A percentile compares a stretch with the other conserved stretches of the same genome.
Conservation (phyloP, 2,329 filamentous ascomycete genomes). For the Fusarium tanahbumbuense region DNA sequence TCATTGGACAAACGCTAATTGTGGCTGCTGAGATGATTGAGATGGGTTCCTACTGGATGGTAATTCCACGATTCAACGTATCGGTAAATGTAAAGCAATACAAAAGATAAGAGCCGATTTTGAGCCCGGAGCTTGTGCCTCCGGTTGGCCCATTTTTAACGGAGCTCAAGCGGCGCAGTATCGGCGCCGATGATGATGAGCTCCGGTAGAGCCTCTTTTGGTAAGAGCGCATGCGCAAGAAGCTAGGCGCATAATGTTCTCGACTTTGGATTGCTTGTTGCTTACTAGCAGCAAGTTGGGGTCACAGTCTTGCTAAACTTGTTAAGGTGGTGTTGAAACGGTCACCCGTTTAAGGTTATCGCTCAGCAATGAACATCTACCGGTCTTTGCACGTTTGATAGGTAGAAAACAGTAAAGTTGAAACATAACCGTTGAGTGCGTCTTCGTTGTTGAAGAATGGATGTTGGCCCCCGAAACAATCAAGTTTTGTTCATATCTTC, state of each 20-base stretch:
- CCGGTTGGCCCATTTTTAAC: conserved; percentile 5
- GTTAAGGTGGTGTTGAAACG: background rate
- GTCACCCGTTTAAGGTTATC: background rate
- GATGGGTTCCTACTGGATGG: background rate
- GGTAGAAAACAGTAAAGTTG: background rate
- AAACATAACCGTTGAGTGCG: background rate
- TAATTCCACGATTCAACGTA: background rate
- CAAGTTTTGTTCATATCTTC: background rate
- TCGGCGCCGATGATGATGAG: background rate
- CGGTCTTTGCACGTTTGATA: background rate
- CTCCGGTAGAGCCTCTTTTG: background rate
- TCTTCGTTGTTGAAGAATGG: background rate
- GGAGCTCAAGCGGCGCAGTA: conserved; percentile 6
- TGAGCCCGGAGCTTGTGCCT: conserved; percentile 15
- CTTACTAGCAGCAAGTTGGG: no score
- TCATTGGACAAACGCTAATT: background rate
- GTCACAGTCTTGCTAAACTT: background rate
- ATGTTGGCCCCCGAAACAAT: background rate
- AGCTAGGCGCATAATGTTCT: background rate
- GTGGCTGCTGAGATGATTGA: background rate
- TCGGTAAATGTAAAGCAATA: background rate
- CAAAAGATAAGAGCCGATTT: background rate
- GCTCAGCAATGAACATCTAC: background rate
- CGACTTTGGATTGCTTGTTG: background rate
- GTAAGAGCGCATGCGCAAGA: background rate